Evolutionary conservation across 176 grass and related monocot species (phyloP), one percentile per base, ranked within the genome.

Genomic region (Juncus effusus): DNA sequence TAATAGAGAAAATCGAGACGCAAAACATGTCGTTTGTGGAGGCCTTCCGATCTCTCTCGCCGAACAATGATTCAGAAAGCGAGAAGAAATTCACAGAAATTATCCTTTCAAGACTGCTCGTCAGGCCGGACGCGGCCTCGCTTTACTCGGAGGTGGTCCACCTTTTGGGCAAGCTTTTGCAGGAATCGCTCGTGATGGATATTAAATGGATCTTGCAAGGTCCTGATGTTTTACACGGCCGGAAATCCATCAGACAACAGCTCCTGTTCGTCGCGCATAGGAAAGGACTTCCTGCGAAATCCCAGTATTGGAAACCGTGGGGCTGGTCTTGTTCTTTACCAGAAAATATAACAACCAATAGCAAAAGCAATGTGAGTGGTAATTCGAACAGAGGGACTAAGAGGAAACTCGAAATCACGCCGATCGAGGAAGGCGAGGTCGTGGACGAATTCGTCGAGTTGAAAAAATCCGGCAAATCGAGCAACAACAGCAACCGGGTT

Each of bases 11-110:
- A 90, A 67, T 93, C 36, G 62, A 54, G 75, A 83, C 52, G 8
- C 76, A 78, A 13, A 90, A 78, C 42, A 82, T 88, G 75, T 69
- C 86, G 70, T 81, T 94, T 63, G 86, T 79, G 62, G 89, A 99
- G 16, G 90, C 89, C 64, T 78, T 99, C 75, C 80, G 89, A 15
- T 90, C 89, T 2, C 64, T 99, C 38, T 86, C 83, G 37, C 86
- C 95, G 62, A 85, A 84, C 59, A 74, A 85, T 52, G 95, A 93
- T 74, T 93, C 95, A 67, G 95, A 99, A 19, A 99, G 86, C 63
- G 95, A 99, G 78, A 99, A 99, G 74, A 87, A 85, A 38, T 94
- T 99, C 76, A 99, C 89, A 52, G 95, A 99, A 80, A 92, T 94
- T 16, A 90, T 99, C 59, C 61, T 99, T 53, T 90, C 95, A 35